Evolutionary conservation across 2,329 filamentous ascomycete species (phyloP).

Genomic region (Phaeosphaeria sp.): DNA sequence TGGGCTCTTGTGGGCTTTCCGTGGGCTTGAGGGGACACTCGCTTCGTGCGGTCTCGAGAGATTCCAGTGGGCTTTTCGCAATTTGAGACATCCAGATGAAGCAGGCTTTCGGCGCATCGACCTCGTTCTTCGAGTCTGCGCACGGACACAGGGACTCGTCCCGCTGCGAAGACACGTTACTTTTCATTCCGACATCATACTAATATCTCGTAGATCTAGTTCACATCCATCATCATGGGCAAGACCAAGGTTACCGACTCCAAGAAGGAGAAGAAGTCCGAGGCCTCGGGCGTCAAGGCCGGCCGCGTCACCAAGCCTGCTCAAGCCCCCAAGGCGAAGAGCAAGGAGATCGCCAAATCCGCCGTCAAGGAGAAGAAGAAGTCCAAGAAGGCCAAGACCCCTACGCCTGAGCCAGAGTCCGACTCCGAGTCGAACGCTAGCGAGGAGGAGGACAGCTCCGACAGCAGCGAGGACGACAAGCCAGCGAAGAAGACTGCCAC

Average conservation of each 20-base stretch:
- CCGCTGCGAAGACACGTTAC: conserved; percentile 5
- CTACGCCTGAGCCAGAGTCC: conserved; percentile 55
- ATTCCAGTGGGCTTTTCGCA: conserved; percentile 53
- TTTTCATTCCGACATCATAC: conserved; percentile 34
- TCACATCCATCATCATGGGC: conserved; percentile 39
- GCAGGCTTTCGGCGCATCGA: conserved; percentile 40
- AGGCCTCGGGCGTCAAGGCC: conserved; percentile 68
- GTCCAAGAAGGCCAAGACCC: conserved; percentile 57
- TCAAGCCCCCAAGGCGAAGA: conserved; percentile 70
- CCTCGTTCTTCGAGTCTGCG: conserved; percentile 20
- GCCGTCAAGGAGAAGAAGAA: conserved; percentile 59
- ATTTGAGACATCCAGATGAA: conserved; percentile 49
- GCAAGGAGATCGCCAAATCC: conserved; percentile 70
- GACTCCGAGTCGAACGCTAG: conserved; percentile 48
- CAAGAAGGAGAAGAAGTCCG: conserved; percentile 67
- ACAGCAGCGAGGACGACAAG: conserved; percentile 42
- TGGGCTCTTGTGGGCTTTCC: conserved; percentile 56
- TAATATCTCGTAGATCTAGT: conserved; percentile 42
- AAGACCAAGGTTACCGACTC: conserved; percentile 45
- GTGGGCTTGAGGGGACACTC: conserved; percentile 52
- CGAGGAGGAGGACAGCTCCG: conserved; percentile 41
- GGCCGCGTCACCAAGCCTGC: conserved; percentile 72
- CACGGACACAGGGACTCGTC: conserved; percentile 31
- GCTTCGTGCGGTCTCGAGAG: conserved; percentile 48
- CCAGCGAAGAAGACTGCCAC: conserved; percentile 42